These are phyloP conservation scores for Mortierella sp. DNA, from an alignment of 371 early-diverging fungal genomes.

Conservation along the genomic window DNA sequence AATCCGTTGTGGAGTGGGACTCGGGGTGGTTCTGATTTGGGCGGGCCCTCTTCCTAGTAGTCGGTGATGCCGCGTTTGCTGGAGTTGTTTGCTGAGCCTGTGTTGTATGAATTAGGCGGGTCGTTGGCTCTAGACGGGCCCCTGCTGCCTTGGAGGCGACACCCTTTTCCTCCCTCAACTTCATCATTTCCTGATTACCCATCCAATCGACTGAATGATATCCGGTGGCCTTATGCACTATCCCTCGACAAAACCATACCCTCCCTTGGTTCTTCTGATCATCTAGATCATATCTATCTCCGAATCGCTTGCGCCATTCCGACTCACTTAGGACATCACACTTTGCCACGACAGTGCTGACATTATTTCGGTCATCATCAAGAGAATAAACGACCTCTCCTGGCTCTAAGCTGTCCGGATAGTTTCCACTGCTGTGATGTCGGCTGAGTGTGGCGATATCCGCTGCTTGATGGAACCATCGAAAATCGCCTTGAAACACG, in stretches of 20 bases:
- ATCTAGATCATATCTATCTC: constrained; percentile 3
- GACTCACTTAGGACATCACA: constrained; percentile 47
- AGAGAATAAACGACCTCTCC: constrained; percentile 58
- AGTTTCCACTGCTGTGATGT: constrained; percentile 35
- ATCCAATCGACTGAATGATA: constrained; percentile 42
- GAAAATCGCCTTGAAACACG: constrained; percentile 53
- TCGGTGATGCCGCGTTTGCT: too few species aligned
- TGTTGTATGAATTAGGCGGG: neutral
- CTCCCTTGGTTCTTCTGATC: neutral
- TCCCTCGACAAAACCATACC: constrained; percentile 47
- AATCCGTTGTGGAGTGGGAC: too few species aligned
- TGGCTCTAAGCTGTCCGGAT: constrained; percentile 31
- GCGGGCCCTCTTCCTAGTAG: neutral
- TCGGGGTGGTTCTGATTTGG: constrained; percentile 10
- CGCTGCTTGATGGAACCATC: constrained; percentile 60
- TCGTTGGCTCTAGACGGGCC: neutral
- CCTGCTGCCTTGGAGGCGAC: constrained; percentile 18
- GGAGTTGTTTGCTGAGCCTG: too few species aligned
- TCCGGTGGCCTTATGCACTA: constrained; percentile 55
- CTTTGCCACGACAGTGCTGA: constrained; percentile 54
- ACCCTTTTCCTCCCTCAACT: constrained; percentile 53
- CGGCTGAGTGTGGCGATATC: constrained; percentile 29
- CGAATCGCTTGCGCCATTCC: constrained; percentile 23
- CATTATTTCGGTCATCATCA: constrained; percentile 58
- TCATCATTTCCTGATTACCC: constrained; percentile 53